Percentiles rank a stretch among this genome's conserved stretches.
Evolutionary conservation across 352 stramenopile genomes (phyloP).

Genomic region (Phytophthora pistaciae): DNA sequence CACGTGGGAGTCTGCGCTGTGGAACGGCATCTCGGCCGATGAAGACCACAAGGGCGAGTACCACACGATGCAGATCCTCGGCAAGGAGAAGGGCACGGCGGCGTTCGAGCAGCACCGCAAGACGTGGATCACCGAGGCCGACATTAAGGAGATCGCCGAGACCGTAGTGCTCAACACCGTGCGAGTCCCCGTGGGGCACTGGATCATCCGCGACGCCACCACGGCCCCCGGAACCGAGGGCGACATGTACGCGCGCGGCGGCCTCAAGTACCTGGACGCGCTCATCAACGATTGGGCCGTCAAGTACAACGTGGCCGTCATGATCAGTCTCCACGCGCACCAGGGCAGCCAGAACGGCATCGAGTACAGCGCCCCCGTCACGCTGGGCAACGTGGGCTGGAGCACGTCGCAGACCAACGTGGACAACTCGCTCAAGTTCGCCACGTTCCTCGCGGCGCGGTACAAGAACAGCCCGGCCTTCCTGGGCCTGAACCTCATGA

Average conservation of each 20-base stretch:
- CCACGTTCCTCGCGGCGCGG: conserved; percentile 43
- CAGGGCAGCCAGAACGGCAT: conserved; percentile 62
- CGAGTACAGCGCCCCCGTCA: conserved; percentile 47
- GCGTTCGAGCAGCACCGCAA: conserved; percentile 15
- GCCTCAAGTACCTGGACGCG: conserved; percentile 54
- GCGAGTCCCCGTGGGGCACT: conserved; percentile 49
- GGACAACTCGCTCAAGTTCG: conserved; percentile 47
- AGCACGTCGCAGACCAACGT: conserved; percentile 27
- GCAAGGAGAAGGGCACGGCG: conserved; percentile 7
- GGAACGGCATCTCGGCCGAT: conserved; percentile 2
- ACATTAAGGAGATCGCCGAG: conserved; percentile 10
- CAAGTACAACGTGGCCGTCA: conserved; percentile 60
- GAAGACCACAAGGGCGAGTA: conserved; percentile 14
- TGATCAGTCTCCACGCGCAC: conserved; percentile 64
- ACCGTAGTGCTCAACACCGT: conserved; percentile 48
- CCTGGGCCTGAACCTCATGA: conserved; percentile 63
- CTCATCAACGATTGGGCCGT: conserved; percentile 60
- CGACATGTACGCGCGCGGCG: conserved; percentile 27
- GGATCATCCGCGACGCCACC: conserved; percentile 42
- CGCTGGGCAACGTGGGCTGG: conserved; percentile 29
- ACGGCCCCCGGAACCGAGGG: neutral
- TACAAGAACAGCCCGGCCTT: conserved; percentile 59
- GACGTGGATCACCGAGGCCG: conserved; percentile 17
- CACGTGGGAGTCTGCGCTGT: conserved; percentile 12
- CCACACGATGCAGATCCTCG: conserved; percentile 9